These are phyloP conservation scores for Xylaria palmicola DNA, from an alignment of 495 filamentous ascomycete species.

Conservation along the genomic window DNA sequence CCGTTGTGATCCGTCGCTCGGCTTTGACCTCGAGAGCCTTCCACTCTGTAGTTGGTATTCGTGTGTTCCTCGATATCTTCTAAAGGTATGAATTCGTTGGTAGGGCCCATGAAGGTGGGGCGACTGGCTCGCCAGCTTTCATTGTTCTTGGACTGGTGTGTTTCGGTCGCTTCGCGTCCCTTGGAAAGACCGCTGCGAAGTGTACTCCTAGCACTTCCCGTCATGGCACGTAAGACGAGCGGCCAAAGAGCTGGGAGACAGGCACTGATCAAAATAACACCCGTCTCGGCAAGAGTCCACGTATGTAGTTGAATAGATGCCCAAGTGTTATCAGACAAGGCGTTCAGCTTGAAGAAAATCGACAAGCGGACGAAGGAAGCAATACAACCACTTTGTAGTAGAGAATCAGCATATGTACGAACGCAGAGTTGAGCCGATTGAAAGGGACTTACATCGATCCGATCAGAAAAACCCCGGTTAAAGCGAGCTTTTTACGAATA, in stretches of 20 bases:
- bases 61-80: background rate
- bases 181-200: background rate
- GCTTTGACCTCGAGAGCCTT: background rate
- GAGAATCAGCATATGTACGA: background rate
- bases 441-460: constrained; percentile 15
- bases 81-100: background rate
- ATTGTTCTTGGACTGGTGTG: background rate
- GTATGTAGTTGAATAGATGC: constrained; percentile 17
- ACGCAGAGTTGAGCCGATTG: background rate
- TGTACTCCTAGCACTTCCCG: background rate
- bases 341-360: constrained; percentile 11
- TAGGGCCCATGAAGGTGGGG: background rate
- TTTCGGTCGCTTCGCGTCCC: background rate
- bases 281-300: constrained; percentile 26
- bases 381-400: constrained; percentile 2
- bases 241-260: constrained; percentile 18
- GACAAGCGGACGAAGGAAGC: constrained; percentile 10
- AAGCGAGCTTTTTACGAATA: constrained; percentile 7
- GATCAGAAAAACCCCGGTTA: constrained; percentile 14
- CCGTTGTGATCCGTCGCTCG: background rate
- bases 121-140: background rate
- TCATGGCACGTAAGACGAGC: background rate
- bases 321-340: constrained; percentile 14
- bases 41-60: background rate
- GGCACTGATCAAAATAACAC: constrained; percentile 26